Evolutionary conservation across 208 protist species (phyloP).

Genomic region (Acanthamoeba divionensis): DNA sequence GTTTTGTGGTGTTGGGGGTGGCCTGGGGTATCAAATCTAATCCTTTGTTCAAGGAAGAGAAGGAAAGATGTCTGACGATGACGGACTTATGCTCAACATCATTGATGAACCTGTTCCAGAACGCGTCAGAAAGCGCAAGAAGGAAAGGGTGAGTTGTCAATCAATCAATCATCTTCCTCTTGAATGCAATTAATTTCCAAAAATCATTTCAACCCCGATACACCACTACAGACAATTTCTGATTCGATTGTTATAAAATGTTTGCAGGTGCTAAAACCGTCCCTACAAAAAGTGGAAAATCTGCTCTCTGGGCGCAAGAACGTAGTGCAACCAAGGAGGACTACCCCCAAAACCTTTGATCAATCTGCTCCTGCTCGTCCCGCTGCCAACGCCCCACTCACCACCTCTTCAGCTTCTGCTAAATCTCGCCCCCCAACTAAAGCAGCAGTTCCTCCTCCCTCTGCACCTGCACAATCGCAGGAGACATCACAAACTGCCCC

Average conservation of each 20-base stretch:
- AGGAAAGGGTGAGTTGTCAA: not conserved
- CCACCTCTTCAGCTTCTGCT: not conserved
- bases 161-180: not conserved
- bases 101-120: not conserved
- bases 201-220: not conserved
- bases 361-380: not conserved
- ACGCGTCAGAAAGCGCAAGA: not conserved
- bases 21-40: no score
- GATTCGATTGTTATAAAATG: not conserved
- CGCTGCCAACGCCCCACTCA: not conserved
- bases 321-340: not conserved
- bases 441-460: not conserved
- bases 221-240: not conserved
- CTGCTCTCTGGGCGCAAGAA: slow-evolving; percentile 24
- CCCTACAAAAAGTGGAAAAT: slow-evolving; percentile 23
- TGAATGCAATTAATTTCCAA: not conserved
- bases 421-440: not conserved
- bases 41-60: not conserved
- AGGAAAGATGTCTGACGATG: not conserved
- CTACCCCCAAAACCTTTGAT: not conserved
- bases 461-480: not conserved
- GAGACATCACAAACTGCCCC: not conserved
- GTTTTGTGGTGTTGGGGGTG: no score
- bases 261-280: slow-evolving; percentile 18
- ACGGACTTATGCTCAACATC: slow-evolving; percentile 17